Conservation (phyloP, 805 yeast genomes). For the Ogataea pilisensis region DNA sequence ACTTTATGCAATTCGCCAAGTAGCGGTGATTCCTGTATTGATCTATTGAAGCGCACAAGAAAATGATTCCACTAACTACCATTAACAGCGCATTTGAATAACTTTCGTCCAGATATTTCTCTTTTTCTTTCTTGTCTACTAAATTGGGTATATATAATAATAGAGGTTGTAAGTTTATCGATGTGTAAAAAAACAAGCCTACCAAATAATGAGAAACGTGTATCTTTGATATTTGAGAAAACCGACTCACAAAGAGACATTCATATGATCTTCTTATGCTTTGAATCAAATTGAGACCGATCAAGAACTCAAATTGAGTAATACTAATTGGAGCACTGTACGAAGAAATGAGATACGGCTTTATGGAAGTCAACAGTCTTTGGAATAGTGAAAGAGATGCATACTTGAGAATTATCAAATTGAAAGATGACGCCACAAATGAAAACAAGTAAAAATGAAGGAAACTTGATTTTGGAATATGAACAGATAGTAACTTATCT, state of each 20-base stretch:
- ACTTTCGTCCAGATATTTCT: slow-evolving; percentile 1
- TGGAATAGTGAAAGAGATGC: background rate
- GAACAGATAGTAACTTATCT: background rate
- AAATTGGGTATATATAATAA: slow-evolving; percentile 14
- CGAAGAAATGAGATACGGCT: background rate
- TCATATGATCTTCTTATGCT: slow-evolving; percentile 54
- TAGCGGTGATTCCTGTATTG: slow-evolving; percentile 50
- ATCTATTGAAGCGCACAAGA: slow-evolving; percentile 33
- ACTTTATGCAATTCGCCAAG: slow-evolving; percentile 48
- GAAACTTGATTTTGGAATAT: slow-evolving; percentile 47
- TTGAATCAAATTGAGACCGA: slow-evolving; percentile 39
- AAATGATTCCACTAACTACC: background rate
- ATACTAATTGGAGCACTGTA: slow-evolving; percentile 6
- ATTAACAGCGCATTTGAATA: slow-evolving; percentile 4
- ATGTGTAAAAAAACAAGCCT: slow-evolving; percentile 56
- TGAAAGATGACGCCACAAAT: slow-evolving; percentile 24
- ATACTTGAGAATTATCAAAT: background rate
- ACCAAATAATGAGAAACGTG: slow-evolving; percentile 63
- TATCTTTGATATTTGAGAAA: slow-evolving; percentile 47
- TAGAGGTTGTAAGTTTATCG: slow-evolving; percentile 37
- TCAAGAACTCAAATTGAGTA: slow-evolving; percentile 5
- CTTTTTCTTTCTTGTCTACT: no score
- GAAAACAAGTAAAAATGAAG: slow-evolving; percentile 54
- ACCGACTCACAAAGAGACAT: slow-evolving; percentile 45
- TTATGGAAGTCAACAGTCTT: background rate